A percentile compares a stretch with the other conserved stretches of the same genome.
These are phyloP conservation scores for Candida chilensis DNA, from an alignment of 805 yeast genomes.

Conservation along the genomic window DNA sequence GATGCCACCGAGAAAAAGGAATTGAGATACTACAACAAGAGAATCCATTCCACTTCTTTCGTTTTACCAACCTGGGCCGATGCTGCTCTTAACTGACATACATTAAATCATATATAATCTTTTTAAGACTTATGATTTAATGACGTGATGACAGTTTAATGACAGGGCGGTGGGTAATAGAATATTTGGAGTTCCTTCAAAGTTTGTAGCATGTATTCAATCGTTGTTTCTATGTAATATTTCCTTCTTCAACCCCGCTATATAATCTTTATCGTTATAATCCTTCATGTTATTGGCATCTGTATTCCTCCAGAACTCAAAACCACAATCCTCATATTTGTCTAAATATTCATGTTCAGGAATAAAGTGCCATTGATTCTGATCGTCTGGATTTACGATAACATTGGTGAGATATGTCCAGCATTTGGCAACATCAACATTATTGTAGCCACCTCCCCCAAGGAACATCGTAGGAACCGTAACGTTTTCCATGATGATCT, in stretches of 20 bases:
- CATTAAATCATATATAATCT: too few relatives aligned
- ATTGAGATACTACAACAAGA: constrained; percentile 75
- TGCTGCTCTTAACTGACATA: constrained; percentile 29
- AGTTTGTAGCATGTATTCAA: too few relatives aligned
- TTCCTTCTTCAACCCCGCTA: too few relatives aligned
- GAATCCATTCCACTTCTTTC: constrained; percentile 82
- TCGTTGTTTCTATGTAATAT: too few relatives aligned
- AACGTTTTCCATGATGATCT: constrained; percentile 12
- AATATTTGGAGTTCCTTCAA: too few relatives aligned
- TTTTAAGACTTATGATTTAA: too few relatives aligned
- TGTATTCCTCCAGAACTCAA: constrained; percentile 36
- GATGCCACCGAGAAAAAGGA: constrained; percentile 53
- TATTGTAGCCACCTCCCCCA: constrained; percentile 78
- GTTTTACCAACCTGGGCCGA: constrained; percentile 90
- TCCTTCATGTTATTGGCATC: constrained; percentile 16
- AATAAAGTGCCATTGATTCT: constrained; percentile 30
- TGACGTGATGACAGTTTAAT: too few relatives aligned
- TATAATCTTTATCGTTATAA: constrained; percentile 13
- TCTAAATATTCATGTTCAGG: constrained; percentile 43
- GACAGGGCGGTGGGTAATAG: too few relatives aligned
- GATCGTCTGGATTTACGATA: constrained; percentile 7
- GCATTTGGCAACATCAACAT: constrained; percentile 49
- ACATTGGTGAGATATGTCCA: constrained; percentile 38
- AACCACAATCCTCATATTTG: constrained; percentile 31
- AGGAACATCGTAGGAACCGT: constrained; percentile 34